Percentiles rank a stretch among this genome's conserved stretches.
These are phyloP conservation scores for Coniochaeta sp. DNA, from an alignment of 2,329 filamentous ascomycete genomes.

Conservation along the genomic window DNA sequence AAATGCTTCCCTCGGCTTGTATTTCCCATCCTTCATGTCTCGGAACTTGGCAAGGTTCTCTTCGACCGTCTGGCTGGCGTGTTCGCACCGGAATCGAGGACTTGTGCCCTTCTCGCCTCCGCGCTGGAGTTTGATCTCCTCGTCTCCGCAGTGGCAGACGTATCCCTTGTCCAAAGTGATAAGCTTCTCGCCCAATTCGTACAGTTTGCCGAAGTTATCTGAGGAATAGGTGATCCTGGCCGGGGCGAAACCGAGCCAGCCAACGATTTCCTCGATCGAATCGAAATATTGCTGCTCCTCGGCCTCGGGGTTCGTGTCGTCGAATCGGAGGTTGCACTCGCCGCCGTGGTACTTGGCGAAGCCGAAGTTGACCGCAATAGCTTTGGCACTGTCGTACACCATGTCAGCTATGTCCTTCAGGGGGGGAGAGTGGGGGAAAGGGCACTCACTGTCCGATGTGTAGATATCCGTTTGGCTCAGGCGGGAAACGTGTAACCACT, in stretches of 20 bases:
- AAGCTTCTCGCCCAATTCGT: constrained; percentile 81
- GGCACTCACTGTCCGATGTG: background rate
- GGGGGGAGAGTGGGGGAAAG: no score
- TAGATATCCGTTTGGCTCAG: constrained; percentile 87
- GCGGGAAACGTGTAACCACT: constrained; percentile 69
- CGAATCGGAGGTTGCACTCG: constrained; percentile 59
- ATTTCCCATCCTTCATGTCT: constrained; percentile 87
- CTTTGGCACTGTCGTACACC: constrained; percentile 91
- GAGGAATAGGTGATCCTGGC: constrained; percentile 70
- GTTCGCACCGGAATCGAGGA: constrained; percentile 70
- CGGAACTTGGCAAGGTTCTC: constrained; percentile 78
- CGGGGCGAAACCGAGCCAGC: constrained; percentile 57
- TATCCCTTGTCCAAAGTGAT: constrained; percentile 67
- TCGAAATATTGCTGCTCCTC: constrained; percentile 87
- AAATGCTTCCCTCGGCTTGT: constrained; percentile 75
- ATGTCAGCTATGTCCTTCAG: no score
- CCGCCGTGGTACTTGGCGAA: constrained; percentile 83
- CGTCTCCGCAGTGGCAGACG: constrained; percentile 80
- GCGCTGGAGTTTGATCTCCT: constrained; percentile 79
- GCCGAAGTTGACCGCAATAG: constrained; percentile 93
- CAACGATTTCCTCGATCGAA: constrained; percentile 81
- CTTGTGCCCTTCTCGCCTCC: constrained; percentile 66
- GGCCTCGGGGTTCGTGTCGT: constrained; percentile 92
- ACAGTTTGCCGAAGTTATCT: constrained; percentile 83
- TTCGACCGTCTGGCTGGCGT: constrained; percentile 68